Conservation (phyloP, 306 rosid species). For the Acacia crassicarpa region DNA sequence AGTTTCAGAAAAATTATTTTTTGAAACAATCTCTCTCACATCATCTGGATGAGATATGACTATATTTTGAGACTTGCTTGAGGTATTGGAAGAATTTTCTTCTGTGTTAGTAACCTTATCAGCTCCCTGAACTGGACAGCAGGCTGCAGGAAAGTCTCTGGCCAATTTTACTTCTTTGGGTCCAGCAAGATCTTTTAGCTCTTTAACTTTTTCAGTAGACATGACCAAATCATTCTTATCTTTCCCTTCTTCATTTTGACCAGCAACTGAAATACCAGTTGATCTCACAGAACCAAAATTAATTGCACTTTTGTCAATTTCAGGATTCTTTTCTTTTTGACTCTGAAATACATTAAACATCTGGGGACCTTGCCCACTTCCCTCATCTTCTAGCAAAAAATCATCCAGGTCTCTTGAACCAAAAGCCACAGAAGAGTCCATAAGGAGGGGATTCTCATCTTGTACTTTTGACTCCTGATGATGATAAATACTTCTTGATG, state of each 20-base stretch:
- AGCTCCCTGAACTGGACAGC: constrained; percentile 47
- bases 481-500: constrained; percentile 24
- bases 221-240: constrained; percentile 17
- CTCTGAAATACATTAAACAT: constrained; percentile 30
- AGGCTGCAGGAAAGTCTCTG: constrained; percentile 48
- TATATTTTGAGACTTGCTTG: constrained; percentile 11
- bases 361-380: constrained; percentile 28
- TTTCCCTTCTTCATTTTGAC: constrained; percentile 33
- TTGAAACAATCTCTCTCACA: constrained; percentile 29
- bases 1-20: constrained; percentile 27
- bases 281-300: constrained; percentile 27
- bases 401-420: constrained; percentile 83
- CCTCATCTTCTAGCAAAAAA: constrained; percentile 50
- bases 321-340: constrained; percentile 28
- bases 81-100: constrained; percentile 34
- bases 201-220: constrained; percentile 33
- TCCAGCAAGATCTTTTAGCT: constrained; percentile 31
- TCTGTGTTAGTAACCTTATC: constrained; percentile 33
- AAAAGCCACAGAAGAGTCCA: constrained; percentile 81
- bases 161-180: constrained; percentile 35
- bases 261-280: constrained; percentile 20
- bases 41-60: constrained; percentile 33
- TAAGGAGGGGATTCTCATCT: constrained; percentile 68
- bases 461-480: constrained; percentile 29
- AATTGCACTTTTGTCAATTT: constrained; percentile 13